Evolutionary conservation across 495 filamentous ascomycete species (phyloP).

Genomic region (Pyronema omphalodes): DNA sequence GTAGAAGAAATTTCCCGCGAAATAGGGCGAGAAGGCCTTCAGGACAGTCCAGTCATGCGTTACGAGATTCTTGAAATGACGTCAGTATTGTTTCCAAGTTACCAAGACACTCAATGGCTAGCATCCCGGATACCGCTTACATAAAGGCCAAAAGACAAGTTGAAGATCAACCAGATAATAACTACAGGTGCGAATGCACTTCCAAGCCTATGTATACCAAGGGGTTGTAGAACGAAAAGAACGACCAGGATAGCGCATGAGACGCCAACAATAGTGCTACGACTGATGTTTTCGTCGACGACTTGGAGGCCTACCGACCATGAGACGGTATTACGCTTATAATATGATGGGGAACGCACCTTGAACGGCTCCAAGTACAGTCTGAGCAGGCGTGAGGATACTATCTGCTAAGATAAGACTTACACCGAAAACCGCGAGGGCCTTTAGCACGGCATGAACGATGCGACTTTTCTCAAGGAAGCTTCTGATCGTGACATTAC

Average conservation of each 20-base stretch:
- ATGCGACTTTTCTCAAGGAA: slow-evolving; percentile 39
- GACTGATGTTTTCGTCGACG: slow-evolving; percentile 28
- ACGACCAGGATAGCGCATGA: slow-evolving; percentile 50
- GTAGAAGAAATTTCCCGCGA: slow-evolving; percentile 41
- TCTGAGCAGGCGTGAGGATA: slow-evolving; percentile 50
- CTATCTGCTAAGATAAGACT: slow-evolving; percentile 54
- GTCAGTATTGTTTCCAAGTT: neutral
- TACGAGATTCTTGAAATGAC: slow-evolving; percentile 32
- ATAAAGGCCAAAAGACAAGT: slow-evolving; percentile 49
- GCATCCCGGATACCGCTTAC: slow-evolving; percentile 13
- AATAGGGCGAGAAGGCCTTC: slow-evolving; percentile 50
- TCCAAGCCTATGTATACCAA: slow-evolving; percentile 49
- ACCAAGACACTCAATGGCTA: no score
- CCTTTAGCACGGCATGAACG: slow-evolving; percentile 37
- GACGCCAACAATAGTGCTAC: slow-evolving; percentile 41
- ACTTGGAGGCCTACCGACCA: slow-evolving; percentile 15
- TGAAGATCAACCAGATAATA: slow-evolving; percentile 53
- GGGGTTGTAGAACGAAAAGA: slow-evolving; percentile 50
- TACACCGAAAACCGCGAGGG: slow-evolving; percentile 52
- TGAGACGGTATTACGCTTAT: neutral
- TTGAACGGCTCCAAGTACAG: slow-evolving; percentile 52
- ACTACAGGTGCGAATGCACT: slow-evolving; percentile 51
- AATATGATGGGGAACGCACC: slow-evolving; percentile 21
- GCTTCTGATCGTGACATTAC: slow-evolving; percentile 35
- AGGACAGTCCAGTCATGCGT: slow-evolving; percentile 46